A percentile compares a stretch with the other conserved stretches of the same genome.
phyloP scores from a whole-genome alignment of 768 basidiomycete genomes.

The Xerocomus potaroensis region DNA sequence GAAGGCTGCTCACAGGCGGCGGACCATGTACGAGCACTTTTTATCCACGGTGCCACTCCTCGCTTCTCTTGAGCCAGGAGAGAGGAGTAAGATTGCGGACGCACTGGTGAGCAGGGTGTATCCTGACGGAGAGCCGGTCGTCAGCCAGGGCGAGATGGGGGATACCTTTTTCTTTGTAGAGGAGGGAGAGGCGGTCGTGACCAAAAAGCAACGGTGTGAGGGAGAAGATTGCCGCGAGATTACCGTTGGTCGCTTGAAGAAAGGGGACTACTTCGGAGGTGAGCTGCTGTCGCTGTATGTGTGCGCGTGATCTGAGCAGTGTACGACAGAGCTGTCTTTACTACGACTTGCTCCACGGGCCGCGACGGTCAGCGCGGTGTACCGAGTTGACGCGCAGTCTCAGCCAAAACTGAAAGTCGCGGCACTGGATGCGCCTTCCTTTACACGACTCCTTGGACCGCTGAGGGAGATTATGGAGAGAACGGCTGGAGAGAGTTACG shows the following conservation, averaged over 20 bases:
- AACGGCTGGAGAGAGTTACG: conserved; percentile 75
- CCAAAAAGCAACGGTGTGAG: conserved; percentile 62
- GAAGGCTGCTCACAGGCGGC: conserved; percentile 83
- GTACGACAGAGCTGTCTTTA: conserved; percentile 75
- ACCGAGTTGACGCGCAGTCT: conserved; percentile 38
- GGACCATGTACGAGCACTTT: conserved; percentile 97
- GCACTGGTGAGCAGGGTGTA: conserved; percentile 83
- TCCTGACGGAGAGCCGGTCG: conserved; percentile 81
- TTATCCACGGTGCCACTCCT: conserved; percentile 86
- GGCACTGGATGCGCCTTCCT: conserved; percentile 87
- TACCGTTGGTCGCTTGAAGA: conserved; percentile 68
- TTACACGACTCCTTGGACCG: conserved; percentile 90
- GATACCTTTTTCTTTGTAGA: conserved; percentile 98
- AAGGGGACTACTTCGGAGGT: conserved; percentile 99
- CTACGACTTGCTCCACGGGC: conserved; percentile 87
- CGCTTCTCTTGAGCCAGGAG: conserved; percentile 77
- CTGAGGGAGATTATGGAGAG: conserved; percentile 91
- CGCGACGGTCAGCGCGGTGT: conserved; percentile 88
- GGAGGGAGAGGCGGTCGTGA: conserved; percentile 85
- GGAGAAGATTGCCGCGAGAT: conserved; percentile 60
- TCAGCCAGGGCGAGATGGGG: conserved; percentile 90
- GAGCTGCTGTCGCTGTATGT: conserved; percentile 24
- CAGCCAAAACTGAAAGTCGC: conserved; percentile 83
- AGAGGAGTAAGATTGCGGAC: conserved; percentile 96
- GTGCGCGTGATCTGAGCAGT: background rate